Evolutionary conservation across 108 stramenopile genomes (phyloP).

Genomic region (Cylindrotheca closterium): DNA sequence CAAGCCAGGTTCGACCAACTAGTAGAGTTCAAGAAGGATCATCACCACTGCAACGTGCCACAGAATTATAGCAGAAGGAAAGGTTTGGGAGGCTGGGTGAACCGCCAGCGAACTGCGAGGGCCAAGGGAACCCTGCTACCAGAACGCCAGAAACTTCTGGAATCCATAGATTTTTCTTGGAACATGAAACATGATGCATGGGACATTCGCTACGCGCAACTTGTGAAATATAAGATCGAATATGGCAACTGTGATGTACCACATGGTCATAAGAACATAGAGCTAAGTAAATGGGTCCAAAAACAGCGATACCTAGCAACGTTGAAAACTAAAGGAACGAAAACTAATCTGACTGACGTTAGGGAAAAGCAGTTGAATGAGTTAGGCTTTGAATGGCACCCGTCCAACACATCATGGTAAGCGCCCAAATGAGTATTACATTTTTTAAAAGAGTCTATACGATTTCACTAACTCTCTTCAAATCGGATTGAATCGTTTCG

Average conservation of each 20-base stretch:
- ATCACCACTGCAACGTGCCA: neutral
- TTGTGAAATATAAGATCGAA: neutral
- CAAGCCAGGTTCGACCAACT: neutral
- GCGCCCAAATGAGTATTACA: too few relatives aligned
- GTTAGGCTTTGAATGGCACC: neutral
- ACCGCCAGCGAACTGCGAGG: neutral
- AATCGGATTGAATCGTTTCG: too few relatives aligned
- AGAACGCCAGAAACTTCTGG: neutral
- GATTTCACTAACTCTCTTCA: too few relatives aligned
- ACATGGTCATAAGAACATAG: neutral
- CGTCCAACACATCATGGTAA: neutral
- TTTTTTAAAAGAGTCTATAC: too few relatives aligned
- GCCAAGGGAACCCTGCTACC: neutral
- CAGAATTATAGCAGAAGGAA: neutral
- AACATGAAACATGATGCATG: neutral
- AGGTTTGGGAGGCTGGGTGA: neutral
- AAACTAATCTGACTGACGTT: neutral
- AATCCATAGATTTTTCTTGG: neutral
- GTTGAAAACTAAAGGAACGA: neutral
- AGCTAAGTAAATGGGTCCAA: slow-evolving; percentile 5
- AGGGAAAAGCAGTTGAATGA: neutral
- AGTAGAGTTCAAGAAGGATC: neutral
- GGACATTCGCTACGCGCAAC: neutral
- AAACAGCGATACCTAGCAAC: slow-evolving; percentile 1
- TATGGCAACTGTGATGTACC: slow-evolving; percentile 5